These are phyloP conservation scores for Laguncularia racemosa DNA, from an alignment of 345 rosid genomes.

Conservation along the genomic window DNA sequence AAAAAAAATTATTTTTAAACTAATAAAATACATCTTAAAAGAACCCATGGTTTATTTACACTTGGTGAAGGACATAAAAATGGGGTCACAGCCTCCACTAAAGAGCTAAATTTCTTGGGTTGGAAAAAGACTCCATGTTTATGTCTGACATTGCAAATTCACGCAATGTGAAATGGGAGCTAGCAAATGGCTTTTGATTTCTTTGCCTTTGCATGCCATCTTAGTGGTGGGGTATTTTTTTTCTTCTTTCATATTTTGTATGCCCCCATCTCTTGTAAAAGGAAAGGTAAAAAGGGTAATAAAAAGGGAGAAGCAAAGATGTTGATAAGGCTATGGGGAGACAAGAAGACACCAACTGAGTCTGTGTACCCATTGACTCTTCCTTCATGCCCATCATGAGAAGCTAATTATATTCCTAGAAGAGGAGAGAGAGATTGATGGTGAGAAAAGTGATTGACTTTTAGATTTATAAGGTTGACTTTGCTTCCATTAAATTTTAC, in stretches of 20 bases:
- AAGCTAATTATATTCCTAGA: constrained; percentile 23
- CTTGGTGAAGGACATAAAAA: constrained; percentile 42
- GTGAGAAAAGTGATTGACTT: constrained; percentile 39
- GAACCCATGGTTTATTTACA: neutral
- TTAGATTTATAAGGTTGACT: constrained; percentile 11
- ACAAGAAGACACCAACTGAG: constrained; percentile 46
- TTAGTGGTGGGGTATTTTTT: neutral
- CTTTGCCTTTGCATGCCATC: no score
- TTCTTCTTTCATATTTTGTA: constrained; percentile 1
- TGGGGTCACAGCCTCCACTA: constrained; percentile 25
- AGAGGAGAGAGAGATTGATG: neutral
- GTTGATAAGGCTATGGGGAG: constrained; percentile 28
- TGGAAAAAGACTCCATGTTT: constrained; percentile 17
- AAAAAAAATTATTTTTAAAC: no score
- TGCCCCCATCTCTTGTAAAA: constrained; percentile 1
- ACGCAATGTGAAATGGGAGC: constrained; percentile 11
- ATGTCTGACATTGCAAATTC: constrained; percentile 19
- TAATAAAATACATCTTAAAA: no score
- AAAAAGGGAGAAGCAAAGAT: neutral
- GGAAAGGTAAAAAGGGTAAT: constrained; percentile 2
- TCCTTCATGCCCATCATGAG: constrained; percentile 1
- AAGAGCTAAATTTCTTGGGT: constrained; percentile 7
- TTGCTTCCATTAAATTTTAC: constrained; percentile 10
- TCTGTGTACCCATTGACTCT: constrained; percentile 43
- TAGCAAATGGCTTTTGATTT: no score